Evolutionary conservation across 257 asterid genomes (phyloP).

Genomic region (Linderniella brevidens): DNA sequence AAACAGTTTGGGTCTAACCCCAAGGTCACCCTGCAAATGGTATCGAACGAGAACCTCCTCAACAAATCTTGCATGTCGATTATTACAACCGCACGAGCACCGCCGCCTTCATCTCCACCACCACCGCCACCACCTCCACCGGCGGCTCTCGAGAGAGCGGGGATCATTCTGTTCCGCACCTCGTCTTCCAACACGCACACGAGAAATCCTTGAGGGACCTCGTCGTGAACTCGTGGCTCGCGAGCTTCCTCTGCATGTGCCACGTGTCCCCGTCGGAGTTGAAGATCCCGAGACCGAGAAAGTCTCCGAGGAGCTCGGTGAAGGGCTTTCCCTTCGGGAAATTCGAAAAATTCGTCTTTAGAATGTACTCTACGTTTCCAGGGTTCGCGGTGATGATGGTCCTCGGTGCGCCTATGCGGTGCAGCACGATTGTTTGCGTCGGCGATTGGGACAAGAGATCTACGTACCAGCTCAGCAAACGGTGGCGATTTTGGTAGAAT

Average conservation of each 20-base stretch:
- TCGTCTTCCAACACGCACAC: conserved; percentile 21
- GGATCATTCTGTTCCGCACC: conserved; percentile 18
- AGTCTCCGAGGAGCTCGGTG: conserved; percentile 36
- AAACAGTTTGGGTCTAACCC: conserved; percentile 14
- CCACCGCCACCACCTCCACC: conserved; percentile 2
- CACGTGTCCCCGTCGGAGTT: conserved; percentile 27
- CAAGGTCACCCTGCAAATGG: too few species aligned
- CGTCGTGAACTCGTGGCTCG: conserved; percentile 32
- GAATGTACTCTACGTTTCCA: conserved; percentile 33
- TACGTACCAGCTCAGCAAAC: conserved; percentile 52
- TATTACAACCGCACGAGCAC: background rate
- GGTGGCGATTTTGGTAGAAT: conserved; percentile 45
- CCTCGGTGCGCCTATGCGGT: conserved; percentile 36
- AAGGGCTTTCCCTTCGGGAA: conserved; percentile 45
- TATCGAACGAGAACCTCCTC: too few species aligned
- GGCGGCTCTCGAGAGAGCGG: conserved; percentile 7
- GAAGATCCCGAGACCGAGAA: conserved; percentile 39
- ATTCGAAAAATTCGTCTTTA: conserved; percentile 32
- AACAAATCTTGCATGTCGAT: conserved; percentile 17
- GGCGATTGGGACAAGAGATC: conserved; percentile 30
- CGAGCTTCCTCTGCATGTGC: conserved; percentile 32
- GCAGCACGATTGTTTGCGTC: conserved; percentile 30
- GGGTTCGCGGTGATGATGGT: conserved; percentile 54
- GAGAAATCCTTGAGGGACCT: conserved; percentile 24
- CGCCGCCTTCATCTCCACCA: background rate